Base-by-base conservation (phyloP, 148 eudicot species). In the Suaeda aralocaspica region DNA sequence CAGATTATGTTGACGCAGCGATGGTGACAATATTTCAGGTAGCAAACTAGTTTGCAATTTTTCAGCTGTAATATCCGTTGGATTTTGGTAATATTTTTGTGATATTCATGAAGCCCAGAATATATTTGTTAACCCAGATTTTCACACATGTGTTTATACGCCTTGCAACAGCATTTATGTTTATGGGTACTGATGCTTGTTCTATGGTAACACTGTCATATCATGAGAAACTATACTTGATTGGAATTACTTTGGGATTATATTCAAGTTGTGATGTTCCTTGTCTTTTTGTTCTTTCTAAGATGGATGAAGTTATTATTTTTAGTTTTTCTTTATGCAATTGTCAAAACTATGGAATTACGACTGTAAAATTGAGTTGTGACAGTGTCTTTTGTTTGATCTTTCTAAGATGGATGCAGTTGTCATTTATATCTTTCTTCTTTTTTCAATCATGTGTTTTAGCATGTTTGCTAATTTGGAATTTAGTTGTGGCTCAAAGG, bases 1-100 rank as follows among this genome's bases (percentile, higher is more conserved):
- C 87, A 11, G 99, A 91, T 80, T 89, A 85, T 63, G 77, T 95
- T 62, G 97, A 95, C 81, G 96, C 97, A 36, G 77, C 93, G 45
- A 80, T 95, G 77, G 77, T 88, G 36, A 86, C 99, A 62, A 86
- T 91, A 81, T 92, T 91, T 84, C 99, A 95, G 99, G 99, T 91
- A 89, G 91, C 88, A 79, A 25, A 41, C 53, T 67, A 61, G 56
- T 51, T 64, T 25, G 24, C 48, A 34, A 44, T 50, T 18, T 10
- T 46, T n/a, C 56, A 18, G 21, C 11, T 56, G 28, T 51, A 0
- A 11, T 68, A 16, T 61, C 16, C 25, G 57, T 58, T 36, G 0
- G 48, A 29, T 52, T 29, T 29, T 62, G 52, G 8, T 53, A 21
- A 6, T 63, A 34, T 48, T 59, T 25, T 31, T 4, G 44, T 42